Conservation (phyloP, 1,139 yeast genomes). For the Taphrina confusa region DNA sequence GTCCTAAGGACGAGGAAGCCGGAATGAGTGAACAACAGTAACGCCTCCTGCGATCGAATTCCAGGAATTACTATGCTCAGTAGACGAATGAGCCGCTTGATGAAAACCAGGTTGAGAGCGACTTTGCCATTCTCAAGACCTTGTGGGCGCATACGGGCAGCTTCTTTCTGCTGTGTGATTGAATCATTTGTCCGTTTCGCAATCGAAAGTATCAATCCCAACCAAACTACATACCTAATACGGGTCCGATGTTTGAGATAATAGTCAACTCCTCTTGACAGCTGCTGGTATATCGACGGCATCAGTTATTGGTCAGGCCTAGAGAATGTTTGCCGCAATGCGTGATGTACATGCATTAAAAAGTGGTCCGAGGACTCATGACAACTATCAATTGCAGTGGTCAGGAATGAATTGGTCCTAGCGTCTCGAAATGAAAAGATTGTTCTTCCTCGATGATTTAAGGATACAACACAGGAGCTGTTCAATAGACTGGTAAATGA, state of each 20-base stretch:
- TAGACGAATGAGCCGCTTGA: conserved; percentile 44
- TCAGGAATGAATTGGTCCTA: too few relatives aligned
- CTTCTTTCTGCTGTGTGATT: conserved; percentile 25
- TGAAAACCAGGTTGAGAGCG: conserved; percentile 47
- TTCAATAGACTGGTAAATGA: too few relatives aligned
- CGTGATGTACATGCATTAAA: too few relatives aligned
- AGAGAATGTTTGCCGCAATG: too few relatives aligned
- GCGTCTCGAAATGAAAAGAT: too few relatives aligned
- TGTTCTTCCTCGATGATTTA: too few relatives aligned
- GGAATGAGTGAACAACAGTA: conserved; percentile 59
- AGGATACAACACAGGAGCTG: too few relatives aligned
- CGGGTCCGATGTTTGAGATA: conserved; percentile 13
- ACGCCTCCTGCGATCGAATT: conserved; percentile 45
- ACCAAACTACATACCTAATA: conserved; percentile 8
- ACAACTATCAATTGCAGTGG: too few relatives aligned
- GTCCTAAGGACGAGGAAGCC: conserved; percentile 68
- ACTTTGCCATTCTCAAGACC: not conserved
- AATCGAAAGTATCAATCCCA: conserved; percentile 5
- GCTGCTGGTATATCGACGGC: not conserved
- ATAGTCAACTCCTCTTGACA: not conserved
- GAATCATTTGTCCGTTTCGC: conserved; percentile 16
- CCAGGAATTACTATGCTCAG: conserved; percentile 48
- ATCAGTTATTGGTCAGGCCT: too few relatives aligned
- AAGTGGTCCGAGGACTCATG: too few relatives aligned
- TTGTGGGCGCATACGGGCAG: not conserved